Percentiles rank a stretch among this genome's conserved stretches.
Conservation (phyloP, 805 yeast species). For the Cyberlindnera saturnus region DNA sequence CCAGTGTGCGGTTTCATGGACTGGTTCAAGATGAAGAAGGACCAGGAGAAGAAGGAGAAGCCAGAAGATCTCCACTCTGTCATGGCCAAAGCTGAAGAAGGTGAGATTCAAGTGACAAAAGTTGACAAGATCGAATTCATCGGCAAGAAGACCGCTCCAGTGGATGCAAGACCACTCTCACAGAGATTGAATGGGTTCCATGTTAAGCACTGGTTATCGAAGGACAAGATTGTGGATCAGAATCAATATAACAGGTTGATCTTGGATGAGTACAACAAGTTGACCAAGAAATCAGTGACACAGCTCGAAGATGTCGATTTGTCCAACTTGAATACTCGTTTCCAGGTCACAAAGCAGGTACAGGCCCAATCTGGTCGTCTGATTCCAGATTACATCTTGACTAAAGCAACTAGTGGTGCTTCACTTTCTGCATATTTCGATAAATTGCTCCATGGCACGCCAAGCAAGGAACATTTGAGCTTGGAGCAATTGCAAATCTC, state of each 20-base stretch:
- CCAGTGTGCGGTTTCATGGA: conserved; percentile 29
- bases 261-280: conserved; percentile 11
- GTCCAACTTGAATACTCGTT: conserved; percentile 27
- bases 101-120: conserved; percentile 17
- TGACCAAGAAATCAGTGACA: conserved; percentile 5
- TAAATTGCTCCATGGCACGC: conserved; percentile 24
- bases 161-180: conserved; percentile 5
- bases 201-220: conserved; percentile 30
- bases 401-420: conserved; percentile 25
- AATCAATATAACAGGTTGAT: conserved; percentile 23
- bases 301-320: conserved; percentile 14
- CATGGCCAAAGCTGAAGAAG: conserved; percentile 31
- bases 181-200: conserved; percentile 22
- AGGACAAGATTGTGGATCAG: conserved; percentile 20
- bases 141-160: conserved; percentile 15
- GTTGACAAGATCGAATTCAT: conserved; percentile 23
- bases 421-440: conserved; percentile 25
- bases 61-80: conserved; percentile 24
- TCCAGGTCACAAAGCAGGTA: conserved; percentile 27
- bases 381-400: conserved; percentile 32
- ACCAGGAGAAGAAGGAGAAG: conserved; percentile 17
- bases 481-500: conserved; percentile 12
- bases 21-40: conserved; percentile 33
- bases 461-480: conserved; percentile 11
- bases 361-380: conserved; percentile 32